Conservation (phyloP, 2,329 filamentous ascomycete genomes). For the Sarocladium oryzae region DNA sequence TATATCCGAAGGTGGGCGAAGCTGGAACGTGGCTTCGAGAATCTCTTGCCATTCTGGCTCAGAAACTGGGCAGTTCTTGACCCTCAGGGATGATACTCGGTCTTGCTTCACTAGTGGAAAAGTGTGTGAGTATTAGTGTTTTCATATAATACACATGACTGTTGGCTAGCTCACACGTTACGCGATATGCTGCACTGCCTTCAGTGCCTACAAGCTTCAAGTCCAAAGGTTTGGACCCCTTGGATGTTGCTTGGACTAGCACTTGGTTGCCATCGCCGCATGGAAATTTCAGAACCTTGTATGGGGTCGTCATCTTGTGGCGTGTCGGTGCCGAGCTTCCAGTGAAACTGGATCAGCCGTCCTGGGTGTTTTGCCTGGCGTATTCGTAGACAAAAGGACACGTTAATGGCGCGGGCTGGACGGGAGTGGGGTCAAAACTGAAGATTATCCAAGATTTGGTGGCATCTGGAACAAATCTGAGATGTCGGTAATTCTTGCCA, state of each 20-base stretch:
- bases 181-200: slow-evolving; percentile 52
- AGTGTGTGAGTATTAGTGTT: background rate
- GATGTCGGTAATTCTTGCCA: background rate
- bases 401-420: background rate
- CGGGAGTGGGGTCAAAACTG: background rate
- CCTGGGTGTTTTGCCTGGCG: background rate
- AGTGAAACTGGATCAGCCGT: slow-evolving; percentile 1
- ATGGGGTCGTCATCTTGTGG: slow-evolving; percentile 2
- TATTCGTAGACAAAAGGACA: background rate
- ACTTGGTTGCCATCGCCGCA: slow-evolving; percentile 25
- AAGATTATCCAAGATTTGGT: slow-evolving; percentile 1
- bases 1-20: slow-evolving; percentile 44
- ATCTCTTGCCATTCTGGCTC: slow-evolving; percentile 62
- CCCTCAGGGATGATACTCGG: slow-evolving; percentile 44
- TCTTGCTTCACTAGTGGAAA: slow-evolving; percentile 47
- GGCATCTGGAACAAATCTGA: background rate
- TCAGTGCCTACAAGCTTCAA: slow-evolving; percentile 64
- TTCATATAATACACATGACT: background rate
- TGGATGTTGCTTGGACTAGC: slow-evolving; percentile 52
- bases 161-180: slow-evolving; percentile 44
- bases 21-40: slow-evolving; percentile 50
- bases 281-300: slow-evolving; percentile 3
- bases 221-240: slow-evolving; percentile 49
- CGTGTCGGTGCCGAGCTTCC: background rate
- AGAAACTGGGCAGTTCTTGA: slow-evolving; percentile 46